Evolutionary conservation across 2,329 filamentous ascomycete genomes (phyloP).

Genomic region (Penicillium sp.): DNA sequence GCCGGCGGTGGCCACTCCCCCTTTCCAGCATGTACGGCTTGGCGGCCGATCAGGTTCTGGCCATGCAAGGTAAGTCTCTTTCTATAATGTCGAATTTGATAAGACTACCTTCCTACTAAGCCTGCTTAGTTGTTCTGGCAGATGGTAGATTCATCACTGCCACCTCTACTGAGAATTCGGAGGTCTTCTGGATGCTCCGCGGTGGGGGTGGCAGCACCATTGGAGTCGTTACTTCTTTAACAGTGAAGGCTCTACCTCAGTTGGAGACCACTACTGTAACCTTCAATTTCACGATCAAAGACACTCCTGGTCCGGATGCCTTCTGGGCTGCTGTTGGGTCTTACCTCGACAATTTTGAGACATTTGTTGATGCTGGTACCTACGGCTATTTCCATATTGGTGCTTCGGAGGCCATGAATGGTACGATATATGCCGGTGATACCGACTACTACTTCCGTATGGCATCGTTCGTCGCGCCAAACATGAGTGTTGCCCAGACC

Average conservation of each 20-base stretch:
- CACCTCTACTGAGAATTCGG: slow-evolving; percentile 25
- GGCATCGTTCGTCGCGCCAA: slow-evolving; percentile 23
- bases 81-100: not conserved
- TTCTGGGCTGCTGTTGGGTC: slow-evolving; percentile 20
- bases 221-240: slow-evolving; percentile 45
- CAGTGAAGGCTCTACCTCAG: slow-evolving; percentile 17
- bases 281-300: slow-evolving; percentile 22
- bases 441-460: slow-evolving; percentile 28
- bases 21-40: slow-evolving; percentile 52
- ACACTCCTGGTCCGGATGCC: slow-evolving; percentile 15
- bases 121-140: slow-evolving; percentile 6
- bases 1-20: slow-evolving; percentile 46
- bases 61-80: slow-evolving; percentile 36
- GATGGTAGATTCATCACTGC: slow-evolving; percentile 23
- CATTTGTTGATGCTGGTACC: slow-evolving; percentile 21
- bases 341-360: slow-evolving; percentile 21
- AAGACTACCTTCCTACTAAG: not conserved
- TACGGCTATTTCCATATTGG: slow-evolving; percentile 26
- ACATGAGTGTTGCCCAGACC: slow-evolving; percentile 22
- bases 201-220: slow-evolving; percentile 56
- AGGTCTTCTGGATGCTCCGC: slow-evolving; percentile 53
- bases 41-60: slow-evolving; percentile 56
- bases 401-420: slow-evolving; percentile 10
- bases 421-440: slow-evolving; percentile 16
- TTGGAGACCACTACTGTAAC: slow-evolving; percentile 22